These are phyloP conservation scores for Fusarium abutilonis DNA, from an alignment of 2,329 filamentous ascomycete genomes.

Conservation along the genomic window DNA sequence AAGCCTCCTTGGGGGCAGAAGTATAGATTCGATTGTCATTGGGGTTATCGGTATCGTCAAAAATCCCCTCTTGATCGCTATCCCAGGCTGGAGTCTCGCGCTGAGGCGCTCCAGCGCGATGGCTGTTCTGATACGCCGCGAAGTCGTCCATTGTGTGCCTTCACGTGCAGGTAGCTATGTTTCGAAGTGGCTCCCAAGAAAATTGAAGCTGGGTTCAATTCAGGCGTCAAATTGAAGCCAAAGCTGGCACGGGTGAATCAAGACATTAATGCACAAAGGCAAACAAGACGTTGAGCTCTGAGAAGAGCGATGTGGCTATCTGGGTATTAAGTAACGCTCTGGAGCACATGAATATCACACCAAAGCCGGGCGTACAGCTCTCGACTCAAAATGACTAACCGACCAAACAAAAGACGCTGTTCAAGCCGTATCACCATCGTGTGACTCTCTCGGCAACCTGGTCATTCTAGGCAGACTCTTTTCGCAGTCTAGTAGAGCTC, in stretches of 20 bases:
- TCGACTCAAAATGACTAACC: conserved; percentile 11
- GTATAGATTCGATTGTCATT: conserved; percentile 47
- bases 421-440: conserved; percentile 30
- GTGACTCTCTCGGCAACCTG: conserved; percentile 26
- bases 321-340: conserved; percentile 43
- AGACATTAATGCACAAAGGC: not conserved
- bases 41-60: conserved; percentile 33
- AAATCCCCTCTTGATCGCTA: conserved; percentile 34
- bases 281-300: conserved; percentile 6
- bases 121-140: conserved; percentile 30
- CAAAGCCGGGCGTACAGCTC: conserved; percentile 38
- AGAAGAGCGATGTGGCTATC: conserved; percentile 1
- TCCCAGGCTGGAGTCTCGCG: conserved; percentile 23
- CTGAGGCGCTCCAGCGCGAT: conserved; percentile 5
- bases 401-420: conserved; percentile 9
- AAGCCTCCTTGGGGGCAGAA: conserved; percentile 49
- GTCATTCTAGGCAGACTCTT: conserved; percentile 28
- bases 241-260: conserved; percentile 18
- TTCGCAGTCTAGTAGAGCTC: conserved; percentile 14
- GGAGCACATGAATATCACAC: conserved; percentile 17
- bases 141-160: conserved; percentile 45
- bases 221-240: conserved; percentile 2
- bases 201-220: conserved; percentile 2
- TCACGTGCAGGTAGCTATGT: conserved; percentile 1
- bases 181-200: not conserved